Base-by-base conservation (phyloP, 2,329 filamentous ascomycete genomes). In the Tricladium varicosporioides region DNA sequence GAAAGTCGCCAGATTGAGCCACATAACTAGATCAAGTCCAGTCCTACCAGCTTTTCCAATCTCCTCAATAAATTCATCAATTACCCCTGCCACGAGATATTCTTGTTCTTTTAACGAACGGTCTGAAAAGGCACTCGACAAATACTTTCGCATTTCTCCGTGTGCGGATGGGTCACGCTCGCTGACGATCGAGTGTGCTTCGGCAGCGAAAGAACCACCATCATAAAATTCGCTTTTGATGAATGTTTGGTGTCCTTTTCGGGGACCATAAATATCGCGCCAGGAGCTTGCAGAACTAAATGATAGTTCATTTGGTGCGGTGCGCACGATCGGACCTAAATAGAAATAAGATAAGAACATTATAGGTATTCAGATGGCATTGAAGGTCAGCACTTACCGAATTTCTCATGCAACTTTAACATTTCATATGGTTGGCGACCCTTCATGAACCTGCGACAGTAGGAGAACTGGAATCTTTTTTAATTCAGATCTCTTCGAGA, bases 111-210 rank as follows among this genome's bases (percentile, higher is more conserved):
- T 40, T 11, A 72, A 58, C 1, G 68, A 63, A 49, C 63, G 62
- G 2, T 60, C 61, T 13, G 68, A 69, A 48, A 72, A 73, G 14
- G 68, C 67, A 42, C 65, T 54, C 5, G 61, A 61, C 5, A 73
- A 64, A 8, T n/a, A 56, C 22, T 51, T 56, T 15, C 53, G 16
- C 48, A 56, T 56, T 22, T 47, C 9, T 5, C 14, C 47, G 18
- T 51, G 47, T 33, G 42, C 22, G 13, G 10, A 47, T 13, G 48
- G 32, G 40, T 56, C 48, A 14, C 53, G 53, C 47, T 44, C 53
- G 15, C 32, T 44, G 13, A 56, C 48, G 18, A 56, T 56, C 5
- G 51, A 53, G 19, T 47, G 40, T 9, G 51, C 51, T 18, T 53
- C 9, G n/a, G 5, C 32, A 14, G 47, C 53, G 19, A 56, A 56